Percentiles rank a stretch among this genome's conserved stretches.
phyloP scores from a whole-genome alignment of 768 basidiomycete genomes.

The Austroboletus festivus region DNA sequence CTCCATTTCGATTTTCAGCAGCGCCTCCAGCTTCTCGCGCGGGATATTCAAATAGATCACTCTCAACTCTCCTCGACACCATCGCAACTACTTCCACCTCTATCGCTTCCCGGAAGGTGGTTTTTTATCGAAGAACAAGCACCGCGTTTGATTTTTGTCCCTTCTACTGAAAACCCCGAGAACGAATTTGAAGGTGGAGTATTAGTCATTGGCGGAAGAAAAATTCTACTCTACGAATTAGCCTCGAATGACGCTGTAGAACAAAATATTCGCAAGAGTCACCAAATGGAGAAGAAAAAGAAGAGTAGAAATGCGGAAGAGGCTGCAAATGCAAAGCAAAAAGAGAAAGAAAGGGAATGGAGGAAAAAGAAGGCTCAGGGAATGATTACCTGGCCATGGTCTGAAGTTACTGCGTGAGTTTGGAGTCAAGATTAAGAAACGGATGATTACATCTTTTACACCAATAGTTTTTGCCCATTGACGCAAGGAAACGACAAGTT shows the following conservation, averaged over 20 bases:
- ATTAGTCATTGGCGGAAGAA: slow-evolving; percentile 65
- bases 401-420: slow-evolving; percentile 64
- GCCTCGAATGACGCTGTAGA: slow-evolving; percentile 45
- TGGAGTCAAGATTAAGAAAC: neutral
- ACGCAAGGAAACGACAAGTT: slow-evolving; percentile 46
- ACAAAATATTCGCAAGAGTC: slow-evolving; percentile 54
- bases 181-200: slow-evolving; percentile 58
- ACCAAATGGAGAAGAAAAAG: slow-evolving; percentile 50
- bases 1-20: slow-evolving; percentile 62
- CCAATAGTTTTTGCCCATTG: slow-evolving; percentile 48
- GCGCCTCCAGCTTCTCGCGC: slow-evolving; percentile 60
- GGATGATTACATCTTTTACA: neutral
- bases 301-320: slow-evolving; percentile 43
- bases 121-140: slow-evolving; percentile 38
- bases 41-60: slow-evolving; percentile 49
- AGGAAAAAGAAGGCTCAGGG: slow-evolving; percentile 55
- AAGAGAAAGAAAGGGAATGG: slow-evolving; percentile 54
- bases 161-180: slow-evolving; percentile 20
- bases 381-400: slow-evolving; percentile 73
- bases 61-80: slow-evolving; percentile 48
- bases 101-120: slow-evolving; percentile 47
- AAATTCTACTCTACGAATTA: slow-evolving; percentile 60
- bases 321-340: slow-evolving; percentile 45
- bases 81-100: slow-evolving; percentile 46
- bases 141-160: slow-evolving; percentile 40